phyloP scores from a whole-genome alignment of 257 asterid species.

The Prunella vulgaris region DNA sequence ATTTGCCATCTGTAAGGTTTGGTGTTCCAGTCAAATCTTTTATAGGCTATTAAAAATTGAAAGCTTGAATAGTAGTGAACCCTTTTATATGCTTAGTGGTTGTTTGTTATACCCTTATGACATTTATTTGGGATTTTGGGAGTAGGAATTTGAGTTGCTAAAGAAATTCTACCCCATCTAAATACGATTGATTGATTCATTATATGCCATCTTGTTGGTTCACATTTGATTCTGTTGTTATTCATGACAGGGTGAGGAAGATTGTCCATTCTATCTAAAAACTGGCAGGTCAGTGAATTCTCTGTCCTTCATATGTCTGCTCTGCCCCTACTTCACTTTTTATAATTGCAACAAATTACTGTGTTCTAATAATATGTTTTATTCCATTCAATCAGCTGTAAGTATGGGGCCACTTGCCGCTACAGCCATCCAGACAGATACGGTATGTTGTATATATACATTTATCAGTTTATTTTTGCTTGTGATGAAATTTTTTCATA shows the following conservation, averaged over 20 bases:
- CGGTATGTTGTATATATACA: constrained; percentile 35
- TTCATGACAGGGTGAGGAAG: constrained; percentile 82
- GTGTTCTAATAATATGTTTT: constrained; percentile 29
- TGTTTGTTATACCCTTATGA: neutral
- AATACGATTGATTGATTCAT: neutral
- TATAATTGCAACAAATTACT: neutral
- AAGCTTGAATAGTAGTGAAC: neutral
- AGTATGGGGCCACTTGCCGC: constrained; percentile 90
- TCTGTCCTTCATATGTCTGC: constrained; percentile 16
- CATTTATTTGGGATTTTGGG: neutral
- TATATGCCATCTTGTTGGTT: neutral
- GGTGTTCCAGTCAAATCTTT: neutral
- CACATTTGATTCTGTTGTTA: constrained; percentile 1
- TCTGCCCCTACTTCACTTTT: neutral
- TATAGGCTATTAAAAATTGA: neutral
- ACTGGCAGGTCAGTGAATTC: constrained; percentile 81
- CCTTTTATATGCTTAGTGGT: neutral
- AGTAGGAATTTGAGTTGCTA: neutral
- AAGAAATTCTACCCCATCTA: neutral
- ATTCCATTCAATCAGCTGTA: constrained; percentile 62
- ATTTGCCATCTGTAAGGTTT: neutral
- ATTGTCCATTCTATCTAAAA: constrained; percentile 93
- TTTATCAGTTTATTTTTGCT: constrained; percentile 1
- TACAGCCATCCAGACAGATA: constrained; percentile 92
- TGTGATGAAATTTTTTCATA: constrained; percentile 10